These are phyloP conservation scores for Clausena lansium DNA, from an alignment of 345 rosid species.

Conservation along the genomic window DNA sequence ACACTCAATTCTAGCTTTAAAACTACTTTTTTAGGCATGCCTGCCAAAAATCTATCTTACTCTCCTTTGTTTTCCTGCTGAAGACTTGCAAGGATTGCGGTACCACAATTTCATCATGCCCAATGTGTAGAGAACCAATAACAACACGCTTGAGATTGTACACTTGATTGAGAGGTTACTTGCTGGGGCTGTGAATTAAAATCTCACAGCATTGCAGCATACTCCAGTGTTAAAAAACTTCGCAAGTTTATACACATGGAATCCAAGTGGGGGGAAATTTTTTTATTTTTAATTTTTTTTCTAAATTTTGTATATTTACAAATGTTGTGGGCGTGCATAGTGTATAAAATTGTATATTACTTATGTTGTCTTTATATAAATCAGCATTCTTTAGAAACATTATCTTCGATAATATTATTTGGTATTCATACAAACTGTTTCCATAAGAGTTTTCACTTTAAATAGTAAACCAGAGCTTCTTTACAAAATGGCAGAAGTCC, in stretches of 20 bases:
- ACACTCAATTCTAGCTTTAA: background rate
- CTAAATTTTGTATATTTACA: background rate
- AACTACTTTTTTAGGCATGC: background rate
- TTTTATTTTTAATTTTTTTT: background rate
- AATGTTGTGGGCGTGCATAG: background rate
- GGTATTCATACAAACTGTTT: background rate
- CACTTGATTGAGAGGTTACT: conserved; percentile 29
- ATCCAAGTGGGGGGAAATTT: background rate
- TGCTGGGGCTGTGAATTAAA: background rate
- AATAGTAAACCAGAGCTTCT: background rate
- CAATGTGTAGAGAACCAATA: conserved; percentile 72
- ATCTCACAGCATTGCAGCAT: background rate
- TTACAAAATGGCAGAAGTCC: background rate
- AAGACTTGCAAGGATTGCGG: conserved; percentile 96
- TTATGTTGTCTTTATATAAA: background rate
- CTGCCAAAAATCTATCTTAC: background rate
- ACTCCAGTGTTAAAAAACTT: background rate
- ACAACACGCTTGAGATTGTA: conserved; percentile 67
- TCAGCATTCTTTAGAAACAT: background rate
- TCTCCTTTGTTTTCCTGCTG: background rate
- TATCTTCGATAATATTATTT: background rate
- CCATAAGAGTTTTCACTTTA: background rate
- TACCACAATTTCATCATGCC: conserved; percentile 50
- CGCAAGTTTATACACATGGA: background rate
- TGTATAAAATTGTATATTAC: background rate